Percentiles rank a stretch among this genome's conserved stretches.
These are phyloP conservation scores for Leishmania aethiopica DNA, from an alignment of 208 protist genomes.

Conservation along the genomic window DNA sequence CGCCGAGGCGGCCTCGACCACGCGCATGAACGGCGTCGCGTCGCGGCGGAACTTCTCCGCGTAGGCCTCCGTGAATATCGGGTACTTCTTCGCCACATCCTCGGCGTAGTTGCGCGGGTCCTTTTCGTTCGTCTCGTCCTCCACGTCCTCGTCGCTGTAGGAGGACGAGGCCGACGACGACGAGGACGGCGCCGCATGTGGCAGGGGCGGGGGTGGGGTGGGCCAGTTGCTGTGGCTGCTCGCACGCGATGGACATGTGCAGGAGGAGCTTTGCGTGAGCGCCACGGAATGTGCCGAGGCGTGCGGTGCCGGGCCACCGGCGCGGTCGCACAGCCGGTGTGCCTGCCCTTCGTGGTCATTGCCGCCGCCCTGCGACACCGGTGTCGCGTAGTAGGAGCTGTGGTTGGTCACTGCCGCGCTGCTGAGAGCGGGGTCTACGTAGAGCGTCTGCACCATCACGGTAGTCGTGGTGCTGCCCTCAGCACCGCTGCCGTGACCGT, in stretches of 20 bases:
- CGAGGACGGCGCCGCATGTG: conserved; percentile 9
- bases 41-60: conserved; percentile 41
- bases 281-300: conserved; percentile 18
- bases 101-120: conserved; percentile 38
- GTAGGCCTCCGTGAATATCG: conserved; percentile 63
- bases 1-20: conserved; percentile 21
- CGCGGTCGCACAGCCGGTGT: neutral
- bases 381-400: conserved; percentile 26
- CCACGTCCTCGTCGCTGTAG: conserved; percentile 28
- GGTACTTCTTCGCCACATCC: conserved; percentile 60
- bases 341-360: conserved; percentile 15
- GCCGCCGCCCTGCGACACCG: conserved; percentile 8
- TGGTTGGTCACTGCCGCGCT: neutral
- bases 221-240: conserved; percentile 32
- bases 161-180: conserved; percentile 24
- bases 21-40: conserved; percentile 54
- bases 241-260: conserved; percentile 27
- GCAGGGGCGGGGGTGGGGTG: conserved; percentile 18
- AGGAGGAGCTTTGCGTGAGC: conserved; percentile 28
- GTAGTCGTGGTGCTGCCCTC: neutral
- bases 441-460: conserved; percentile 4
- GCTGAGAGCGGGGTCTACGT: conserved; percentile 6
- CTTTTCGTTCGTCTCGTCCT: conserved; percentile 33
- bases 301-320: neutral
- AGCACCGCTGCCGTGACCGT: neutral